Base-by-base conservation (phyloP, 2,329 filamentous ascomycete species). In the Xylariaceae sp. region DNA sequence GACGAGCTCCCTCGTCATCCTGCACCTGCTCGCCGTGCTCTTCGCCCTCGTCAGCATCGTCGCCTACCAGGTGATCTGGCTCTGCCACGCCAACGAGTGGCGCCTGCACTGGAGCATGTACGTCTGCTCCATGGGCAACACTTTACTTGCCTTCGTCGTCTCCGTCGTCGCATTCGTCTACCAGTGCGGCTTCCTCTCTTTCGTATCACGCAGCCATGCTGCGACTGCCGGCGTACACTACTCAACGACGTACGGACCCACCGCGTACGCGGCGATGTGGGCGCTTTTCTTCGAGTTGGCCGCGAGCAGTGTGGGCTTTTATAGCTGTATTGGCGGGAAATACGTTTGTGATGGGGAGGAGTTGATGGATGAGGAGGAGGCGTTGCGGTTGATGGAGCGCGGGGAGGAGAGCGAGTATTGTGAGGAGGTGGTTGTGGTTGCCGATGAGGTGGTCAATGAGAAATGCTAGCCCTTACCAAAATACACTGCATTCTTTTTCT, bases 271-370 rank as follows among this genome's bases (percentile, higher is more conserved):
- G 3, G 30, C 52, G n/a, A 15, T 44, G 3, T 5, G 47, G 13
- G 56, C 59, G 13, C 7, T 60, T 9, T 13, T 44, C 2, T 44
- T 49, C 23, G 59, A 64, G 34, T n/a, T 60, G 2, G 45, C 45
- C 6, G 62, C 59, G 1, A 61, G 56, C 39, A 42, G 47, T 1
- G 49, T 64, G 1, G 58, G 57, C 13, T 65, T 65, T 30, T 65
- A 64, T 23, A 53, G 45, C 11, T 62, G 54, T 15, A 65, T 65
- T 13, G 63, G 63, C 4, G 63, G 59, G 10, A 61, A 64, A 34
- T 61, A 62, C n/a, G 23, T 48, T 0, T 64, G 62, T 35, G 63
- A 65, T 6, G n/a, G 4, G 37, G 10, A 15, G 44, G 13, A 10
- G 37, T 42, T 42, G 9, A 9, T 42, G 37, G 37, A 42, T 42